A percentile compares a stretch with the other conserved stretches of the same genome.
These are phyloP conservation scores for Alternaria sp. DNA, from an alignment of 2,329 filamentous ascomycete genomes.

Conservation along the genomic window DNA sequence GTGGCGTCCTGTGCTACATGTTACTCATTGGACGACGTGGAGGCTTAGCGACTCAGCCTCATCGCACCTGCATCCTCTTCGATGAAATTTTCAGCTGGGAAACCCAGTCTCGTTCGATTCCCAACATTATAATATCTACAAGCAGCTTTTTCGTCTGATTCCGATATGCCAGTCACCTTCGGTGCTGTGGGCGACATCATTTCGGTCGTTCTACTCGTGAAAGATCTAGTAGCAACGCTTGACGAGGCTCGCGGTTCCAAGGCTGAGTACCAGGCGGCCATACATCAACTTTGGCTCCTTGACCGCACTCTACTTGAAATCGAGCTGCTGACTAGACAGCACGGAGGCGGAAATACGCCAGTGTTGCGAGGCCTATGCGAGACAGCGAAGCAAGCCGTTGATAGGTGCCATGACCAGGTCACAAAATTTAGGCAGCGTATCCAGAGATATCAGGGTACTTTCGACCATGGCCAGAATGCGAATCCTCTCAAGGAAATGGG, in stretches of 20 bases:
- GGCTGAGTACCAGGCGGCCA: constrained; percentile 40
- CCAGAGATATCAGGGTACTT: neutral
- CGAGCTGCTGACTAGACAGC: constrained; percentile 9
- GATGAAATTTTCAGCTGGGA: too few species aligned
- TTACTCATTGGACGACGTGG: neutral
- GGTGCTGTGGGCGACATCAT: constrained; percentile 34
- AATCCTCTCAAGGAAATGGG: constrained; percentile 12
- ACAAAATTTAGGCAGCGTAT: neutral
- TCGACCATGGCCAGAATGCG: neutral
- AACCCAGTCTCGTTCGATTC: too few species aligned
- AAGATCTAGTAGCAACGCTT: constrained; percentile 40
- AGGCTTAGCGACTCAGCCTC: constrained; percentile 1
- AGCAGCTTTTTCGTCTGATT: too few species aligned
- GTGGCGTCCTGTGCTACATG: neutral
- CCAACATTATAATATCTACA: too few species aligned
- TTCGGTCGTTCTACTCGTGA: constrained; percentile 36
- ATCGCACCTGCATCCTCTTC: too few species aligned
- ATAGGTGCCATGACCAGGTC: neutral
- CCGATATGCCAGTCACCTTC: neutral
- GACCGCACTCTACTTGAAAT: too few species aligned
- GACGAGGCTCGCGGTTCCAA: constrained; percentile 39
- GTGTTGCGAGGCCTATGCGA: neutral
- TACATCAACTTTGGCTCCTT: neutral
- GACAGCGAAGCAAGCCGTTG: neutral
- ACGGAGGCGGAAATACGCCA: neutral